Evolutionary conservation across 2,329 filamentous ascomycete genomes (phyloP).

Genomic region (Botrytis porri): DNA sequence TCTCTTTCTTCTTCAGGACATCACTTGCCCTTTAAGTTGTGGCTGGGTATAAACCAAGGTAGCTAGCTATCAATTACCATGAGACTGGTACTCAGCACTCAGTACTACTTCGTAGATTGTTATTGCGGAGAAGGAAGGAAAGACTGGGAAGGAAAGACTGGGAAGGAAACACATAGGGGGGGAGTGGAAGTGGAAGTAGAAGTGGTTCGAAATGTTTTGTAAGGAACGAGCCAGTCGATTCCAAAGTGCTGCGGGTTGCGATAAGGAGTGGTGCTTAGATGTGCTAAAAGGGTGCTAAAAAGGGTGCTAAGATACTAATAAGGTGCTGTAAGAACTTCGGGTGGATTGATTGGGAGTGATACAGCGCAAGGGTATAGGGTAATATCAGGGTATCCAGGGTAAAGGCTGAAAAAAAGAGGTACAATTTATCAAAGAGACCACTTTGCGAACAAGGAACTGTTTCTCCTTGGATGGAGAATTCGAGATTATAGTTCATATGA

Average conservation of each 20-base stretch:
- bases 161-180: not conserved
- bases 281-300: not conserved
- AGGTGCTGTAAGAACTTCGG: not conserved
- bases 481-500: not conserved
- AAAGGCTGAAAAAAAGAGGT: not conserved
- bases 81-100: not conserved
- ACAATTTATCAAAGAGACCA: not conserved
- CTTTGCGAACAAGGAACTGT: not conserved
- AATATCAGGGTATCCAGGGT: not conserved
- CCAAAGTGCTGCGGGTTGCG: not conserved
- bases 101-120: not conserved
- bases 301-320: not conserved
- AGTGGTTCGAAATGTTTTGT: not conserved
- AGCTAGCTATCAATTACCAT: not conserved
- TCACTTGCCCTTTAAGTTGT: constrained; percentile 10
- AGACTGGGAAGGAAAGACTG: not conserved
- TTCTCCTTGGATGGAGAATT: not conserved
- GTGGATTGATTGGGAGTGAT: not conserved
- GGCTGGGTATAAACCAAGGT: not conserved
- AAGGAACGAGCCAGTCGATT: not conserved
- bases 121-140: constrained; percentile 10
- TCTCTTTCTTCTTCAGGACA: not conserved
- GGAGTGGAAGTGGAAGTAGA: not conserved
- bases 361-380: constrained; percentile 1
- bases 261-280: not conserved